Evolutionary conservation across 176 grass and related monocot genomes (phyloP).

Genomic region (Musa schizocarpa): DNA sequence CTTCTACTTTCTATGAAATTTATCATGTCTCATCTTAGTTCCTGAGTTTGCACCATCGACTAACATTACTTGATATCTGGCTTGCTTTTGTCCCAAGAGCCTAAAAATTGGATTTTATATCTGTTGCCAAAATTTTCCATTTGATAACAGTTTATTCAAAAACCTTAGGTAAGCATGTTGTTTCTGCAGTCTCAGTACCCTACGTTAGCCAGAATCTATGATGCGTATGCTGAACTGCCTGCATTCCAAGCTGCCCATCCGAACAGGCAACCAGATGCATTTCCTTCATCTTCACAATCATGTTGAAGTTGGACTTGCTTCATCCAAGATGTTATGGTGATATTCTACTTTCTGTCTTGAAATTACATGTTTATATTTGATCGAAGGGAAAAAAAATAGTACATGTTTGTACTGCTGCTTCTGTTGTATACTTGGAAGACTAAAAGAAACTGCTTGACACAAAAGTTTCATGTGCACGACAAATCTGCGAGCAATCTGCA

Average conservation of each 20-base stretch:
- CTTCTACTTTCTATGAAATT: no score
- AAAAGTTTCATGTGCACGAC: no score
- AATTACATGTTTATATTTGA: no score
- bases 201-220: slow-evolving; percentile 44
- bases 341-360: no score
- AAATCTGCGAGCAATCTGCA: no score
- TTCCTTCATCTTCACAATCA: slow-evolving; percentile 9
- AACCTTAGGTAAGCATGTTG: neutral
- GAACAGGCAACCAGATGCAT: slow-evolving; percentile 59
- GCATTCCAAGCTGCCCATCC: slow-evolving; percentile 61
- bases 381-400: no score
- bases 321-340: neutral
- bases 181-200: slow-evolving; percentile 56
- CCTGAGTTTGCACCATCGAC: neutral
- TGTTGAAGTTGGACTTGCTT: neutral
- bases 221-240: slow-evolving; percentile 48
- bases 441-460: no score
- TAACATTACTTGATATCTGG: neutral
- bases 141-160: neutral
- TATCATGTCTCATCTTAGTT: no score
- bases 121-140: neutral
- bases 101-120: neutral
- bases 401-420: no score
- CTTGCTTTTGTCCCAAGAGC: neutral
- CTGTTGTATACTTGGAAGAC: no score